These are phyloP conservation scores for Tetramitus jugosus DNA, from an alignment of 208 protist genomes.

Conservation along the genomic window DNA sequence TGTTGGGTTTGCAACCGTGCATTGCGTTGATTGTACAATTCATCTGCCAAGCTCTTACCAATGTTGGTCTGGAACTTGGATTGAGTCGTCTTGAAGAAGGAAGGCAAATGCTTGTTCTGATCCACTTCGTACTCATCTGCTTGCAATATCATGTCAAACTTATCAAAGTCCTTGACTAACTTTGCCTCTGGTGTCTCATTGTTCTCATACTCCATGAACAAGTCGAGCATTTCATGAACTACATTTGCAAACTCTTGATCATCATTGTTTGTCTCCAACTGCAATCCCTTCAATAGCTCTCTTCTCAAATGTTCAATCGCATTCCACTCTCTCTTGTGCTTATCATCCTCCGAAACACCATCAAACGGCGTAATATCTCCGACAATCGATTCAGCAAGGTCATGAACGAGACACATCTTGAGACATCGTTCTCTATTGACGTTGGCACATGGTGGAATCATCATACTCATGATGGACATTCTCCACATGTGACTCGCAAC, in stretches of 20 bases:
- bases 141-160: constrained; percentile 79
- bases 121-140: constrained; percentile 67
- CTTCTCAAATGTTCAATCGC: constrained; percentile 51
- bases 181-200: constrained; percentile 60
- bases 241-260: neutral
- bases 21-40: constrained; percentile 32
- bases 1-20: too few species aligned
- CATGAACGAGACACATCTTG: constrained; percentile 74
- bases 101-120: constrained; percentile 53
- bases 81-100: constrained; percentile 60
- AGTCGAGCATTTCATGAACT: constrained; percentile 47
- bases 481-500: constrained; percentile 82
- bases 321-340: constrained; percentile 52
- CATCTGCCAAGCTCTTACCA: constrained; percentile 57
- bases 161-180: constrained; percentile 78
- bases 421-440: constrained; percentile 62
- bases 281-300: constrained; percentile 34
- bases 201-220: constrained; percentile 74
- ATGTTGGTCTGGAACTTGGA: constrained; percentile 60
- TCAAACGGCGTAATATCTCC: constrained; percentile 39
- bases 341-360: constrained; percentile 58
- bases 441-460: constrained; percentile 61
- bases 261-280: neutral
- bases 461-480: constrained; percentile 75
- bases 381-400: constrained; percentile 68